Base-by-base conservation (phyloP, 371 early-diverging fungal genomes). In the Circinella umbellata region DNA sequence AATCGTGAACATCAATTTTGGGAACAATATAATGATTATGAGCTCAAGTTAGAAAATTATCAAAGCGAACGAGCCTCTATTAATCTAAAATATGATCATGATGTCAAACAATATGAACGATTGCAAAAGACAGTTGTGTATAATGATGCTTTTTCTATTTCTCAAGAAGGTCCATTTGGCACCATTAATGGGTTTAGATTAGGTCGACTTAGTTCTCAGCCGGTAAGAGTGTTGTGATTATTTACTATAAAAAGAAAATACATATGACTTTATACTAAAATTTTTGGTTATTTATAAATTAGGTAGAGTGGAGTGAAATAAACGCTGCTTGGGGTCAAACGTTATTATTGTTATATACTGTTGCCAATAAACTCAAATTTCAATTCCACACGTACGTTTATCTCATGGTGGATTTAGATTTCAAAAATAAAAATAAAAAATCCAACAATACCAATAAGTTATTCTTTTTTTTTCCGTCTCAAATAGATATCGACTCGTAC, bases 321-420 rank as follows among this genome's bases (percentile, higher is more conserved):
- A 98, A 98, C 80, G 97, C 98, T 1, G 98, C 95, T 0, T 92
- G 96, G 94, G 98, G 98, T 4, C 97, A 97, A 70, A 90, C 95
- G 0, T 67, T 95, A 34, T 79, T 98, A 35, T 76, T 97, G 63
- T 73, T 98, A 17, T 94, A 96, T 73, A 94, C 95, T 0, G 88
- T 97, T 8, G 95, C 96, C 14, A 90, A 87, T 72, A 92, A 92
- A 71, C 86, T 96, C 35, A 88, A 88, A 18, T 95, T 95, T 69
- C 87, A 89, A 38, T 96, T 97, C 71, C 84, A 92, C 78, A 89
- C 80, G 89, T 93, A 86, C 68, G 76, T 55, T 65, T 17, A 14
- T 51, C 3, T 15, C 9, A 42, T 42, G 0, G 14, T 14, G 18
- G 38, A 48, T 37, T 35, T 20, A 57, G 6, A 47, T 60, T 65